These are phyloP conservation scores for Ustilago cynodontis DNA, from an alignment of 1,284 basidiomycete genomes.

Conservation along the genomic window DNA sequence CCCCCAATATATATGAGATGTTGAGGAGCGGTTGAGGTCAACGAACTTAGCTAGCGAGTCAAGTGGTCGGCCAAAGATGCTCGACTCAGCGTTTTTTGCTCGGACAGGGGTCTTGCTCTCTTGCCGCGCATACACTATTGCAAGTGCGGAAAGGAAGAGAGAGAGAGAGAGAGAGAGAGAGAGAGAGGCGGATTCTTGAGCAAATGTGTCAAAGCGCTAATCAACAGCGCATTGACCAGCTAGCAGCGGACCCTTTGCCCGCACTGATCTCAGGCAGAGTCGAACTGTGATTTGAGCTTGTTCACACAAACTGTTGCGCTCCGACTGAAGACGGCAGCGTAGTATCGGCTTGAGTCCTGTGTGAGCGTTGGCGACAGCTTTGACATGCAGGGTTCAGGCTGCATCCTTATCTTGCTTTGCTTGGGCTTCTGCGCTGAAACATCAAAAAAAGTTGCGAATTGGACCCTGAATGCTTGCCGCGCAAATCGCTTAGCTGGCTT, in stretches of 20 bases:
- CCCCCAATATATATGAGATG: not conserved
- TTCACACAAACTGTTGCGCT: not conserved
- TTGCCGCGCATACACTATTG: not conserved
- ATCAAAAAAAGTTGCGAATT: not conserved
- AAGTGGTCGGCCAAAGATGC: not conserved
- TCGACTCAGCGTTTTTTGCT: constrained; percentile 15
- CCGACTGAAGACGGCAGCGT: not conserved
- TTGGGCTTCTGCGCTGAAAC: too few species aligned
- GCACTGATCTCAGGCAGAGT: not conserved
- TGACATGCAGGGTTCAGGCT: constrained; percentile 38
- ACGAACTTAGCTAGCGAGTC: not conserved
- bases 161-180: not conserved
- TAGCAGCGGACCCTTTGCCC: not conserved
- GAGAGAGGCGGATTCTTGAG: constrained; percentile 11
- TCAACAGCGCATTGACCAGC: constrained; percentile 10
- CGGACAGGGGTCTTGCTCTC: constrained; percentile 10
- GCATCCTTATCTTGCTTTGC: constrained; percentile 26
- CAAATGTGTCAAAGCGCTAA: constrained; percentile 27
- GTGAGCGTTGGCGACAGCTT: not conserved
- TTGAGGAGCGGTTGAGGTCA: not conserved
- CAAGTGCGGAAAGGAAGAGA: not conserved
- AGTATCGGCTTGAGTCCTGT: not conserved
- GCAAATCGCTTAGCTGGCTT: constrained; percentile 6
- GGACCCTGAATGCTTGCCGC: constrained; percentile 33
- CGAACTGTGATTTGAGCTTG: not conserved